phyloP scores from a whole-genome alignment of 768 basidiomycete genomes.

The Rhodotorula toruloides region DNA sequence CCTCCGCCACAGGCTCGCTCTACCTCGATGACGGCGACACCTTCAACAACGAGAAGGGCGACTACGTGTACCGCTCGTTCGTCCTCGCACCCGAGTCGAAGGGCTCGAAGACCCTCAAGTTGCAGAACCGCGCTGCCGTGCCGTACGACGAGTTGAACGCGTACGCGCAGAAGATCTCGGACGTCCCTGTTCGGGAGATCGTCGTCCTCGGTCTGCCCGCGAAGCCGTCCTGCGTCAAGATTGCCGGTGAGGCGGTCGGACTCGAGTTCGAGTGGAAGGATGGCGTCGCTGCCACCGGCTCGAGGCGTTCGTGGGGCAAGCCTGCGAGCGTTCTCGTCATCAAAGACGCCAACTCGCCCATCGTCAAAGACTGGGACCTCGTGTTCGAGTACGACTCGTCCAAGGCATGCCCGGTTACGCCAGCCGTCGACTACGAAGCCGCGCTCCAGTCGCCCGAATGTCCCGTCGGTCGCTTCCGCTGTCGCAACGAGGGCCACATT shows the following conservation, averaged over 20 bases:
- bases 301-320: slow-evolving; percentile 32
- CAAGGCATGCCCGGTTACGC: slow-evolving; percentile 10
- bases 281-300: slow-evolving; percentile 55
- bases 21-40: slow-evolving; percentile 93
- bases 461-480: slow-evolving; percentile 59
- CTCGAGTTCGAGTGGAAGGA: slow-evolving; percentile 65
- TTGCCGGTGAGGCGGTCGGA: slow-evolving; percentile 48
- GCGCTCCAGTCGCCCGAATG: slow-evolving; percentile 30
- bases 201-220: slow-evolving; percentile 66
- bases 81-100: slow-evolving; percentile 53
- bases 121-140: slow-evolving; percentile 51
- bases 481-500: slow-evolving; percentile 79
- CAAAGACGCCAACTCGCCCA: slow-evolving; percentile 48
- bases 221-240: slow-evolving; percentile 61
- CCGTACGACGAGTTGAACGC: slow-evolving; percentile 55
- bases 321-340: slow-evolving; percentile 65
- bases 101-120: slow-evolving; percentile 51
- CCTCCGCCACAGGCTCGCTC: slow-evolving; percentile 70
- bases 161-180: slow-evolving; percentile 62
- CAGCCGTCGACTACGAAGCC: slow-evolving; percentile 29
- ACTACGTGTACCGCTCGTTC: slow-evolving; percentile 79
- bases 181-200: slow-evolving; percentile 75
- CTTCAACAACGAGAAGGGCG: slow-evolving; percentile 67
- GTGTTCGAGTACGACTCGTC: slow-evolving; percentile 40
- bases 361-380: slow-evolving; percentile 49